Evolutionary conservation across 768 basidiomycete species (phyloP).

Genomic region (Rhodocollybia butyracea): DNA sequence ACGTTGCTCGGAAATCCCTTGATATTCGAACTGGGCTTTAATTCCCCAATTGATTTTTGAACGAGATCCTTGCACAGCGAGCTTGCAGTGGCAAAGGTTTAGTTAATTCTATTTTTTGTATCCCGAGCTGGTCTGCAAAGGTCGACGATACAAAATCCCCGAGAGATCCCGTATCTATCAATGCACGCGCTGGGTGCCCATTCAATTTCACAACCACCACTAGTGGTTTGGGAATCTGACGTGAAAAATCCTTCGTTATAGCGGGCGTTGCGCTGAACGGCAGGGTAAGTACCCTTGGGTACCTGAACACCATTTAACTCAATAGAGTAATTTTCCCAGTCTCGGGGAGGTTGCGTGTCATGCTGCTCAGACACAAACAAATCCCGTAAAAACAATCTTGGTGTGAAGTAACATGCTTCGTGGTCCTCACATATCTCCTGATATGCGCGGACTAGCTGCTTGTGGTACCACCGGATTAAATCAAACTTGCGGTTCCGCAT

Average conservation of each 20-base stretch:
- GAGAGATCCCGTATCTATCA: conserved; percentile 35
- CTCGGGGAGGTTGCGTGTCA: not conserved
- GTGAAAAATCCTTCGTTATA: conserved; percentile 12
- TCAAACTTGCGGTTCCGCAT: not conserved
- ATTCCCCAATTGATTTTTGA: conserved; percentile 30
- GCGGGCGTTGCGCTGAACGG: conserved; percentile 24
- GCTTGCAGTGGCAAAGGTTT: conserved; percentile 31
- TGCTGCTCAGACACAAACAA: not conserved
- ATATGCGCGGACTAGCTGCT: not conserved
- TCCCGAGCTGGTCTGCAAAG: conserved; percentile 33
- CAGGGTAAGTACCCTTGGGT: not conserved
- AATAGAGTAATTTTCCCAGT: not conserved
- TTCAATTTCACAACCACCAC: conserved; percentile 29
- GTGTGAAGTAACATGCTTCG: not conserved
- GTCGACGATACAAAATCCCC: conserved; percentile 39
- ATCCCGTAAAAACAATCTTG: not conserved
- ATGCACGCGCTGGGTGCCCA: conserved; percentile 26
- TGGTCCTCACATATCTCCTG: not conserved
- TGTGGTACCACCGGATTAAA: conserved; percentile 2
- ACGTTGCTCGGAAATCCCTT: conserved; percentile 25
- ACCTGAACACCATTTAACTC: not conserved
- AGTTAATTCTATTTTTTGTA: conserved; percentile 19
- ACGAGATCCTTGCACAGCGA: conserved; percentile 39
- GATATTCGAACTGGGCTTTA: conserved; percentile 26
- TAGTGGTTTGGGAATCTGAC: conserved; percentile 27